Evolutionary conservation across 2,329 filamentous ascomycete species (phyloP), one percentile per base, ranked within the genome.

Genomic region (Hysterium pulicare): DNA sequence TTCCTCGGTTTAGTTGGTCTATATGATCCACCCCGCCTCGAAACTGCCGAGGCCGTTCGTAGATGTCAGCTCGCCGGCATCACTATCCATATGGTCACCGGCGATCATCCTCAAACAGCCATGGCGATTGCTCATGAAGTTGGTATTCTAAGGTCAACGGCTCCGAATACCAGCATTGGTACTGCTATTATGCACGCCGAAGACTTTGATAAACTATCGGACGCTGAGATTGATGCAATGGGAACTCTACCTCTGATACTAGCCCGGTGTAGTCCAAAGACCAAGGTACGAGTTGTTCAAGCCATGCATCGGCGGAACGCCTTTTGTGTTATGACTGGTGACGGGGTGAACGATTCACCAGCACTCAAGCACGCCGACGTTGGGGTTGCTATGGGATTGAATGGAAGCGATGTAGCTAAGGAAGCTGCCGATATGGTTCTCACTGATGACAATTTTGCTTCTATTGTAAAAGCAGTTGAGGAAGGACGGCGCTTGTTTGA

Each of bases 1-100:
- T 86, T 94, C 47, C 78, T 87, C 11, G 90, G 90, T n/a, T 76
- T 95, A 8, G 83, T 86, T 37, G 89, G 88, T 42, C 84, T 95
- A 49, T 91, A 93, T 60, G 89, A 95, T 53, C 89, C 89, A 3
- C 89, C 88, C 42, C 86, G 89, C 2, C 79, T 82, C 2, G 89
- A 94, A 68, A 90, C 89, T 0, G 86, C 83, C 17, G 77, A 61
- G 26, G 70, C 71, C 13, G 71, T 74, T 36, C 61, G 61, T 20
- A 63, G 69, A 42, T 73, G 71, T 26, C 69, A 72, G 44, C 56
- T 64, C 31, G 71, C 71, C 32, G 71, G 71, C n/a, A 73, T 74
- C 34, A 70, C 66, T 1, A 71, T 74, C 1, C 71, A 74, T 48
- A 74, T 74, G 71, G 61, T 74, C 21, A 74, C 71, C 30, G 71